Evolutionary conservation across 1,284 basidiomycete species (phyloP).

Genomic region (Grifola frondosa): DNA sequence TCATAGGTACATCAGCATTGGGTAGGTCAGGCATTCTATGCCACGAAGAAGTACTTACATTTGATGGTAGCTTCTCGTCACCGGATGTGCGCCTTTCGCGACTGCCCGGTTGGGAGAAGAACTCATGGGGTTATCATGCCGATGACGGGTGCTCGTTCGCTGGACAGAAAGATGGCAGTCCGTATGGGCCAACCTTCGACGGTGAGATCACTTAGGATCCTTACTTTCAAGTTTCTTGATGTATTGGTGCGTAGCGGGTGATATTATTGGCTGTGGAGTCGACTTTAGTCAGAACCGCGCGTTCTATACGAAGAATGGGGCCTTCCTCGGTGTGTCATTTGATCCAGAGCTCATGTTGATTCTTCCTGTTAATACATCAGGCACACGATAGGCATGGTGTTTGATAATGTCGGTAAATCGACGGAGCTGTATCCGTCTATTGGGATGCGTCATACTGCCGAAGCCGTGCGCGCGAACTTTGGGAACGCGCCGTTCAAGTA

Average conservation of each 20-base stretch:
- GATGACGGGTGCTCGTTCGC: conserved; percentile 85
- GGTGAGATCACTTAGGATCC: conserved; percentile 43
- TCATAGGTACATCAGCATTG: conserved; percentile 77
- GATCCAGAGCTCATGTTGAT: conserved; percentile 4
- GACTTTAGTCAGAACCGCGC: conserved; percentile 78
- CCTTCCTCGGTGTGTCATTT: conserved; percentile 60
- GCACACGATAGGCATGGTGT: conserved; percentile 59
- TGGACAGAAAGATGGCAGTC: conserved; percentile 66
- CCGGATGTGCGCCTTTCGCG: conserved; percentile 63
- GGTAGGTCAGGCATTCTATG: conserved; percentile 34
- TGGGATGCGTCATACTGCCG: conserved; percentile 76
- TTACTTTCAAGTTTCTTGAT: not conserved
- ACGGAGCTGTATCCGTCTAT: conserved; percentile 78
- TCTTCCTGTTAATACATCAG: conserved; percentile 1
- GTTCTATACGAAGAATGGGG: conserved; percentile 91
- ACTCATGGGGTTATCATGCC: conserved; percentile 95
- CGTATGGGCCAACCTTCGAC: conserved; percentile 77
- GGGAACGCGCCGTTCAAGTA: conserved; percentile 82
- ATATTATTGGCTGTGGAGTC: conserved; percentile 86
- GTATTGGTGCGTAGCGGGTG: conserved; percentile 55
- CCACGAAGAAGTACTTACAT: conserved; percentile 6
- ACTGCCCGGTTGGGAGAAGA: conserved; percentile 86
- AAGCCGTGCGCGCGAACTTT: conserved; percentile 81
- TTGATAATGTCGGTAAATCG: conserved; percentile 68
- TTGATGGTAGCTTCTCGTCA: conserved; percentile 41